These are phyloP conservation scores for Physcomitrellopsis africana DNA, from an alignment of 225 moss, liverwort and hornwort species.

Conservation along the genomic window DNA sequence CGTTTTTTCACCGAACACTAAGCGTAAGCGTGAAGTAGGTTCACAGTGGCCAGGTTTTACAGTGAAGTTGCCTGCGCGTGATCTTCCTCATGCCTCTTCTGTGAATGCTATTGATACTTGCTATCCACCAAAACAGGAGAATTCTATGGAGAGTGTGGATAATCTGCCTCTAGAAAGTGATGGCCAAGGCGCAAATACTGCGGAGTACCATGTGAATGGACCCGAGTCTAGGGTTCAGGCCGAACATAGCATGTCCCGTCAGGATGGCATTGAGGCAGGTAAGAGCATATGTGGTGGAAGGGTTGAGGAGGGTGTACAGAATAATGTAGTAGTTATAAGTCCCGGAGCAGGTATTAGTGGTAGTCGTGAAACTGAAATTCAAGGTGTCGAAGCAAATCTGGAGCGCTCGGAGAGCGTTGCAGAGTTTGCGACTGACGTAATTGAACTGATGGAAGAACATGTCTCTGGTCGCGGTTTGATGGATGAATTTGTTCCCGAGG, in stretches of 20 bases:
- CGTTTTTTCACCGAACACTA: conserved; percentile 36
- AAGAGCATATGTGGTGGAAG: conserved; percentile 71
- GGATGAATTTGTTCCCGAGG: conserved; percentile 67
- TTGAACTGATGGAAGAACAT: conserved; percentile 69
- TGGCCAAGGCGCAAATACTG: conserved; percentile 63
- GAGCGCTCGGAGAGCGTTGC: conserved; percentile 68
- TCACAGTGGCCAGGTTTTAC: conserved; percentile 38
- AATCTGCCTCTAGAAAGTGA: conserved; percentile 74
- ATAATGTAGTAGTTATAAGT: conserved; percentile 56
- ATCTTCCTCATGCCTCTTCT: conserved; percentile 84
- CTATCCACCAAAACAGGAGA: conserved; percentile 77
- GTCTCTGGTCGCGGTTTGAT: conserved; percentile 63
- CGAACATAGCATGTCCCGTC: conserved; percentile 46
- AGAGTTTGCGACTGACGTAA: conserved; percentile 65
- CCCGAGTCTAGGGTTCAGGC: conserved; percentile 58
- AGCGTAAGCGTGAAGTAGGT: conserved; percentile 56
- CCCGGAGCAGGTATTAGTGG: conserved; percentile 67
- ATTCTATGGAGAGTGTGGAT: conserved; percentile 95
- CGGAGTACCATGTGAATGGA: conserved; percentile 66
- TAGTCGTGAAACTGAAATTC: conserved; percentile 68
- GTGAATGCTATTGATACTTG: conserved; percentile 88
- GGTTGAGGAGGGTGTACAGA: conserved; percentile 59
- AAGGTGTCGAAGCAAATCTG: conserved; percentile 53
- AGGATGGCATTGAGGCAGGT: conserved; percentile 57
- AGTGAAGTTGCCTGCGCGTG: conserved; percentile 54